Percentiles rank a stretch among this genome's conserved stretches.
These are phyloP conservation scores for Quercus aquifolioides DNA, from an alignment of 306 rosid genomes.

Conservation along the genomic window DNA sequence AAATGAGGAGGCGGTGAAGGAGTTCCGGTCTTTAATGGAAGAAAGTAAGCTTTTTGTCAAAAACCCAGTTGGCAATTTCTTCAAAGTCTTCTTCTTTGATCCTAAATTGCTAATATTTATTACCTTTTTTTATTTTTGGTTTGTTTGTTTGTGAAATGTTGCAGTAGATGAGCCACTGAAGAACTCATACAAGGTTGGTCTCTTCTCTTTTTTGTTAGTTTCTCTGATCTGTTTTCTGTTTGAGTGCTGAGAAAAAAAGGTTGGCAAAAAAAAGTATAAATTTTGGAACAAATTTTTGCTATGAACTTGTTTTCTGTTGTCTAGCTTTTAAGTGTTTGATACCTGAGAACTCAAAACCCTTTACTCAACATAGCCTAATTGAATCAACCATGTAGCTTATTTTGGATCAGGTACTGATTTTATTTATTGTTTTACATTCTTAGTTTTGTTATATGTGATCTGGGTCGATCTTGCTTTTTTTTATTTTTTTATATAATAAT, in stretches of 20 bases:
- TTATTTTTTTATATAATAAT: no score
- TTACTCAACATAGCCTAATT: background rate
- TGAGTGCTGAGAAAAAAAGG: constrained; percentile 7
- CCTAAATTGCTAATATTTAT: constrained; percentile 17
- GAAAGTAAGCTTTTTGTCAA: constrained; percentile 39
- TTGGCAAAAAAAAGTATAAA: background rate
- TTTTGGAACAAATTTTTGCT: background rate
- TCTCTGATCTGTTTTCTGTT: constrained; percentile 26
- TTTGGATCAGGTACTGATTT: background rate
- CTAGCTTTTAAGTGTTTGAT: background rate
- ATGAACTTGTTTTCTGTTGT: background rate
- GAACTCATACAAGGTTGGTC: constrained; percentile 69
- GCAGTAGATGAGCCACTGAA: constrained; percentile 70
- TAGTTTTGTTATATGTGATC: background rate
- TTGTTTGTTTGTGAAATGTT: constrained; percentile 7
- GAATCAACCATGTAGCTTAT: constrained; percentile 1
- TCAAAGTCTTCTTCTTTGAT: constrained; percentile 25
- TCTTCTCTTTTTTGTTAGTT: background rate
- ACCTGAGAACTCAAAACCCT: background rate
- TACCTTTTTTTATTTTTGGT: background rate
- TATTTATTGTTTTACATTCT: background rate
- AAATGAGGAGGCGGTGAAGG: constrained; percentile 74
- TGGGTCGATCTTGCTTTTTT: background rate
- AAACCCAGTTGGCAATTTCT: constrained; percentile 9
- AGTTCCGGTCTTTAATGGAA: constrained; percentile 61